These are phyloP conservation scores for Jaenimonas drosophilae DNA, from an alignment of 208 protist genomes.

Conservation along the genomic window DNA sequence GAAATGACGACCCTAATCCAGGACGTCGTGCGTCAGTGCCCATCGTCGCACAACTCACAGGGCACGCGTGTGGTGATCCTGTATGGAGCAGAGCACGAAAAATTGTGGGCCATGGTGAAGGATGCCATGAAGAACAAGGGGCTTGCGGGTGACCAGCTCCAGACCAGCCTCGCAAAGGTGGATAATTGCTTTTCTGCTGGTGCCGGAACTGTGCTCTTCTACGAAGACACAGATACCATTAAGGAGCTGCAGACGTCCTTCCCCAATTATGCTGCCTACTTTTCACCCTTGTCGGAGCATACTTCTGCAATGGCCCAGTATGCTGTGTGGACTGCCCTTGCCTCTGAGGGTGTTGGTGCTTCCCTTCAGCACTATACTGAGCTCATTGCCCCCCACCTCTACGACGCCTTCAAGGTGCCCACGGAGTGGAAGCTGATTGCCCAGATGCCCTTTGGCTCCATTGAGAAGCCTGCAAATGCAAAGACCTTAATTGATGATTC, in stretches of 20 bases:
- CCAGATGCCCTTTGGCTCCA: conserved; percentile 52
- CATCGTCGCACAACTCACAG: conserved; percentile 8
- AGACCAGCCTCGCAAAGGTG: no score
- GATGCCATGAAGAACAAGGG: not conserved
- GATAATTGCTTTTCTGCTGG: conserved; percentile 9
- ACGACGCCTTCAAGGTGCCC: conserved; percentile 19
- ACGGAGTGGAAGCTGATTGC: conserved; percentile 32
- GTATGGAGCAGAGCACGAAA: conserved; percentile 4
- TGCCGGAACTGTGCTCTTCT: conserved; percentile 17
- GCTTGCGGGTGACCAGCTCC: no score
- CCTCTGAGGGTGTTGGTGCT: conserved; percentile 23
- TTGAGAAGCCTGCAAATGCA: conserved; percentile 20
- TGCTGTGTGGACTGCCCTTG: conserved; percentile 42
- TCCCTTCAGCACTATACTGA: conserved; percentile 45
- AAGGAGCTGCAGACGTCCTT: conserved; percentile 5
- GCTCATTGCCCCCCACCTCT: conserved; percentile 25
- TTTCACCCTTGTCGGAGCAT: conserved; percentile 32
- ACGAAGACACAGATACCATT: conserved; percentile 6
- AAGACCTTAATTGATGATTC: conserved; percentile 26
- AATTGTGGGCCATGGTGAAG: not conserved
- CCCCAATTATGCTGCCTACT: conserved; percentile 20
- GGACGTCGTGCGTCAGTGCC: conserved; percentile 5
- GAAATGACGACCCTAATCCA: conserved; percentile 6
- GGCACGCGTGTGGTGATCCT: conserved; percentile 4
- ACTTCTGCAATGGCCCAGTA: conserved; percentile 37